These are phyloP conservation scores for Hymenoscyphus fraxineus DNA, from an alignment of 2,329 filamentous ascomycete species.

Conservation along the genomic window DNA sequence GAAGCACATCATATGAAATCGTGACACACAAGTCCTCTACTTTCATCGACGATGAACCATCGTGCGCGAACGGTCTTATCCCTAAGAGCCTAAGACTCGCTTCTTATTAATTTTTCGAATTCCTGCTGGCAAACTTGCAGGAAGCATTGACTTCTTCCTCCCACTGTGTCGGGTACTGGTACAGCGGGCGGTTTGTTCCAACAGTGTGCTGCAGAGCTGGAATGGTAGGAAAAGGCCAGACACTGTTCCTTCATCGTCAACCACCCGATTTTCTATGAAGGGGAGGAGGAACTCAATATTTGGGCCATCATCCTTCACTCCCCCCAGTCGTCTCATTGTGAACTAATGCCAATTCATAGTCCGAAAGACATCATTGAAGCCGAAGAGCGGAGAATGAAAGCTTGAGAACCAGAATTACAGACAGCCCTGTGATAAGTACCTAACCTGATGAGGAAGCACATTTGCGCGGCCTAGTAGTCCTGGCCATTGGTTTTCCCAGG, in stretches of 20 bases:
- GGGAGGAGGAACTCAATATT: too few species aligned
- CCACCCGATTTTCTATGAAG: too few species aligned
- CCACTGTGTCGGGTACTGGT: neutral
- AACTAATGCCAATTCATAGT: too few species aligned
- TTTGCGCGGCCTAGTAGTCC: neutral
- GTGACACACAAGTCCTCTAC: neutral
- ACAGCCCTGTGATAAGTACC: neutral
- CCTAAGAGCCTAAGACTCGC: neutral
- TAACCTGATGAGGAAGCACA: neutral
- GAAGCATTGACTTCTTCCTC: neutral
- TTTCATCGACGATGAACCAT: neutral
- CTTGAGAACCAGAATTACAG: neutral
- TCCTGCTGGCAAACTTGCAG: neutral
- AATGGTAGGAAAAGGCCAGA: too few species aligned
- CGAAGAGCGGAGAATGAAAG: too few species aligned
- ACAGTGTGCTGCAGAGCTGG: slow-evolving; percentile 1
- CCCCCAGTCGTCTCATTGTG: too few species aligned
- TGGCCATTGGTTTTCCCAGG: neutral
- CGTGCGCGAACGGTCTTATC: neutral
- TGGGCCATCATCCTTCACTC: too few species aligned
- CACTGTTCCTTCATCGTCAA: too few species aligned
- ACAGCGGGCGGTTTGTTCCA: neutral
- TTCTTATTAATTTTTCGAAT: neutral
- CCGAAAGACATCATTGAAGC: too few species aligned
- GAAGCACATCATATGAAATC: neutral